Base-by-base conservation (phyloP, 371 early-diverging fungal genomes). In the Actinomortierella wolfii region DNA sequence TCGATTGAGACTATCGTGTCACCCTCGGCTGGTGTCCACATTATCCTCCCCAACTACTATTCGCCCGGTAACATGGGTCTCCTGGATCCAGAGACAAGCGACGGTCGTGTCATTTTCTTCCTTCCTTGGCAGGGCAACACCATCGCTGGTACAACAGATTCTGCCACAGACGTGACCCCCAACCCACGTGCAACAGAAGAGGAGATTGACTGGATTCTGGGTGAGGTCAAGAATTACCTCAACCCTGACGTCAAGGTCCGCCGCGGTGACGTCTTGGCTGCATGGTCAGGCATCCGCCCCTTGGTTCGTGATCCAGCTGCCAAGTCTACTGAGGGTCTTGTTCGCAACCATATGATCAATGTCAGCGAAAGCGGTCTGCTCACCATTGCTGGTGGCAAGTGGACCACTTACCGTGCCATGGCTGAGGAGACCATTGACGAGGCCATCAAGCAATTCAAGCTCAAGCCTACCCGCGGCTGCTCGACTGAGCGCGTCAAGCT, bases 381-480 rank as follows among this genome's bases (percentile, higher is more conserved):
- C 59, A 97, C 99, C 7, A 92, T 99, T 71, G 94, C 99, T 18
- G 99, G 99, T 61, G 99, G 99, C 55, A 99, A 99, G 78, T 99
- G 99, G 99, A 99, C 99, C 1, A 99, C 99, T 1, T 99, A 96
- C 81, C 91, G 99, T 64, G 90, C 91, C 57, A 99, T 99, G 99
- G 99, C 99, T 24, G 87, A 96, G 69, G 98, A 99, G 67, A 94
- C 99, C 0, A 88, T 99, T 39, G 96, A 98, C 75, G 73, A 81
- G 57, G 99, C 99, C 15, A 87, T 99, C 56, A 60, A 64, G 45
- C 59, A 59, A 50, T 77, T 71, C 45, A 54, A 57, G 51, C 81
- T 93, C 25, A 67, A 81, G 39, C 89, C 91, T 3, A 57, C 52
- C 3, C 59, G 66, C n/a, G 68, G 75, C n/a, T 92, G 90, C 77